phyloP scores from a whole-genome alignment of 495 filamentous ascomycete species.

The Terfezia claveryi region DNA sequence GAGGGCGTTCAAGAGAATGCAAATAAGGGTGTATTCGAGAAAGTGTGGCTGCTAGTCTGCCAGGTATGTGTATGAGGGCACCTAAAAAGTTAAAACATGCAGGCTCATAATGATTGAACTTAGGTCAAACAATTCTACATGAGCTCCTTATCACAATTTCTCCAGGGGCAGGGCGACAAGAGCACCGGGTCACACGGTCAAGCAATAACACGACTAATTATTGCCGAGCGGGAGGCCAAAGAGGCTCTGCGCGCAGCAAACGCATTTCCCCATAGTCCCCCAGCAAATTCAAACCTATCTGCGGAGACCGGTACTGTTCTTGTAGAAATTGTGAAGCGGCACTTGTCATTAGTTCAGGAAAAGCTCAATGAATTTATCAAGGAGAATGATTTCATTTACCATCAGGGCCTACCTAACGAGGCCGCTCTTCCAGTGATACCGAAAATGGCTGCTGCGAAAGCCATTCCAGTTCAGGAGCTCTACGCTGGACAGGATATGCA shows the following conservation, averaged over 20 bases:
- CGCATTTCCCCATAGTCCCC: conserved; percentile 56
- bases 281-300: conserved; percentile 60
- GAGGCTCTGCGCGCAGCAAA: conserved; percentile 59
- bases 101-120: background rate
- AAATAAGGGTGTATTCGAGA: conserved; percentile 77
- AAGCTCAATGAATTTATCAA: conserved; percentile 53
- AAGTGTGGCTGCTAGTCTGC: conserved; percentile 68
- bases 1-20: conserved; percentile 90
- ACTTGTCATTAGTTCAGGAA: conserved; percentile 58
- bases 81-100: background rate
- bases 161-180: conserved; percentile 77
- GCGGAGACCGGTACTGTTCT: conserved; percentile 53
- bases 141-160: conserved; percentile 74
- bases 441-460: conserved; percentile 91
- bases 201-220: conserved; percentile 61
- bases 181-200: conserved; percentile 72
- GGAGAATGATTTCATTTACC: conserved; percentile 97
- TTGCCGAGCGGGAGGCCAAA: conserved; percentile 51
- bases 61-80: conserved; percentile 30
- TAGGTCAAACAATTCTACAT: conserved; percentile 67
- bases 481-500: conserved; percentile 96
- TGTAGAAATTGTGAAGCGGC: conserved; percentile 61
- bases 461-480: conserved; percentile 87
- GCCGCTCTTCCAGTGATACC: conserved; percentile 56
- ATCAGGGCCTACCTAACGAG: conserved; percentile 73